These are phyloP conservation scores for Colletotrichum karsti DNA, from an alignment of 2,329 filamentous ascomycete genomes.

Conservation along the genomic window DNA sequence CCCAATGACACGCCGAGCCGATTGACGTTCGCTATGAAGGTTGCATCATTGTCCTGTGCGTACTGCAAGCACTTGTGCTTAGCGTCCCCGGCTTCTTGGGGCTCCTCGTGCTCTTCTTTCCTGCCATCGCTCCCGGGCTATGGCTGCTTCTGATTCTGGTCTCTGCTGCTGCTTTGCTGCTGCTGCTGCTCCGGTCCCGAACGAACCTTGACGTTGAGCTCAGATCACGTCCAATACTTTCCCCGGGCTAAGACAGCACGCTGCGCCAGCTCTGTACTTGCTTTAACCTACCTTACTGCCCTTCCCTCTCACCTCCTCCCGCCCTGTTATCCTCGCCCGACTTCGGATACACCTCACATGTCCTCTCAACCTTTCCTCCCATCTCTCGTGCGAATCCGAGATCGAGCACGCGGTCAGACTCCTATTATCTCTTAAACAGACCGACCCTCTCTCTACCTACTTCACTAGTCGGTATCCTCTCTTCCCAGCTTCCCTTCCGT, in stretches of 20 bases:
- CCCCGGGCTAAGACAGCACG: neutral
- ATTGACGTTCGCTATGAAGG: neutral
- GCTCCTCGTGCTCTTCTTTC: slow-evolving; percentile 15
- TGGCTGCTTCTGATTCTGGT: slow-evolving; percentile 8
- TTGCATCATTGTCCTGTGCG: slow-evolving; percentile 17
- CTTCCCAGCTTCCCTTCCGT: neutral
- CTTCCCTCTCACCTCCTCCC: neutral
- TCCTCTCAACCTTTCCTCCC: neutral
- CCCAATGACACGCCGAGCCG: slow-evolving; percentile 2
- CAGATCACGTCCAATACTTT: neutral
- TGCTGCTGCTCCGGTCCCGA: neutral
- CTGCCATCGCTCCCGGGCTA: slow-evolving; percentile 12
- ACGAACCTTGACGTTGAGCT: neutral
- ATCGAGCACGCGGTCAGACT: slow-evolving; percentile 1
- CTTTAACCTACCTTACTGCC: neutral
- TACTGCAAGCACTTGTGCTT: slow-evolving; percentile 4
- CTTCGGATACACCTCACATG: slow-evolving; percentile 8
- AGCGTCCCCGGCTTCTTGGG: slow-evolving; percentile 18
- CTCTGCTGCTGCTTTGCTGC: neutral
- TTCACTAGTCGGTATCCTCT: neutral
- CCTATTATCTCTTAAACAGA: neutral
- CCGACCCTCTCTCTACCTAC: neutral
- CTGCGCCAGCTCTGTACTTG: neutral
- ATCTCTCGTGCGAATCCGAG: slow-evolving; percentile 7
- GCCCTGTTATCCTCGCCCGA: neutral